Conservation (phyloP, 192 early-diverging fungal species). For the Glomus cerebriforme region DNA sequence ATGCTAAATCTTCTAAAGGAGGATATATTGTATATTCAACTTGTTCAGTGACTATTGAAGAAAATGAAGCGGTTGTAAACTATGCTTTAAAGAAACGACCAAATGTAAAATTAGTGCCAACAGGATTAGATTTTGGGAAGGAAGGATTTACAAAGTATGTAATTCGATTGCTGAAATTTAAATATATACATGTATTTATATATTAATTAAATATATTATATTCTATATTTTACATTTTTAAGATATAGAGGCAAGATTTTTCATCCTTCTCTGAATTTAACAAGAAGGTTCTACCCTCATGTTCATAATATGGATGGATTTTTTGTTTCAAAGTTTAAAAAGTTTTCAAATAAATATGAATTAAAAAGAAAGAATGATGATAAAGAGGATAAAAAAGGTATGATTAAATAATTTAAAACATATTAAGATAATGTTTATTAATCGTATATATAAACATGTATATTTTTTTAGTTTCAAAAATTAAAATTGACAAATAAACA, state of each 20-base stretch:
- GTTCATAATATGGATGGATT: slow-evolving; percentile 99
- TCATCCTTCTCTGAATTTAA: slow-evolving; percentile 79
- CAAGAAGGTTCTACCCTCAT: slow-evolving; percentile 94
- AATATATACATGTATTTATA: not conserved
- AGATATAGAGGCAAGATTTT: slow-evolving; percentile 88
- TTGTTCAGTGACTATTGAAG: slow-evolving; percentile 96
- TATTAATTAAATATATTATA: not conserved
- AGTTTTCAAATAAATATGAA: slow-evolving; percentile 73
- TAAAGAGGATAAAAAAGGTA: not conserved
- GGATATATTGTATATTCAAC: slow-evolving; percentile 98
- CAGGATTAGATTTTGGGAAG: slow-evolving; percentile 91
- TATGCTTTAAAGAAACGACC: slow-evolving; percentile 94
- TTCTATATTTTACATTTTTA: not conserved
- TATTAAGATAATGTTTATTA: too few species aligned
- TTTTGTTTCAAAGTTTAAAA: slow-evolving; percentile 97
- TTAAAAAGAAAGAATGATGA: not conserved
- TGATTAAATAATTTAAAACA: not conserved
- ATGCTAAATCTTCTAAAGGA: slow-evolving; percentile 90
- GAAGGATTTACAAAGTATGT: slow-evolving; percentile 80
- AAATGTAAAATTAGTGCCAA: slow-evolving; percentile 88
- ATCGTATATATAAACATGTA: too few species aligned
- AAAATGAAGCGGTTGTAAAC: slow-evolving; percentile 96
- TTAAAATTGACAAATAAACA: too few species aligned
- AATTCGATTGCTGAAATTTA: not conserved
- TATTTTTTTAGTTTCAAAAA: too few species aligned